Base-by-base conservation (phyloP, 2,329 filamentous ascomycete species). In the Rhexocercosporidium sp. region DNA sequence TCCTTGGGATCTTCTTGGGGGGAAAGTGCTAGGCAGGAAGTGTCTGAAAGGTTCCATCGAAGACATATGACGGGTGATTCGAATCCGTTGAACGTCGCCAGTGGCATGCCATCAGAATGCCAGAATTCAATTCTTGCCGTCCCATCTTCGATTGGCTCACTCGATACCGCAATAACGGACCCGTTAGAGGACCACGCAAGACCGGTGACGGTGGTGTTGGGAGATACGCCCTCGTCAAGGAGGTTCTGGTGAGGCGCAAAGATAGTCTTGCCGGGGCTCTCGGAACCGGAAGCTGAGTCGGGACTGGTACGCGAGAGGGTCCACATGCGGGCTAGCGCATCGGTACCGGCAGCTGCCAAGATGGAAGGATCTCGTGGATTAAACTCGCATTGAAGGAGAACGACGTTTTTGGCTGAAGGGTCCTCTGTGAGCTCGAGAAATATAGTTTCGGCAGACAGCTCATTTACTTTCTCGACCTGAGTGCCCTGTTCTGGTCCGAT, bases 251-350 rank as follows among this genome's bases (percentile, higher is more conserved):
- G 69, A 29, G 72, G 70, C 46, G 74, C 72, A 54, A 68, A 67
- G 20, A 62, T 64, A 46, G 80, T 69, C 78, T 78, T 69, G 73
- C 69, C 68, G 66, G 72, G 79, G 83, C 80, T 64, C 76, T 77
- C 77, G 51, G 77, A 74, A 61, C 80, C 79, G 46, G 77, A 74
- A 61, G 80, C 79, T 68, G 81, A 75, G 72, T 81, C 80, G 74
- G 82, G 79, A 76, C 81, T 64, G 37, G 65, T 82, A 83, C 84
- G 85, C 78, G 85, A 84, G 73, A 90, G 79, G 70, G 85, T 89
- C 88, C 88, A 90, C 80, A 90, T 83, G 71, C 88, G 87, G 82
- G 88, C 88, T 86, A 90, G 86, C 80, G 88, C 86, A 82, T 90
- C 88, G 78, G 87, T 90, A 75, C 88, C 88, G 81, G 86, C 87